phyloP scores from a whole-genome alignment of 768 basidiomycete species.

The Mycena alexandri region DNA sequence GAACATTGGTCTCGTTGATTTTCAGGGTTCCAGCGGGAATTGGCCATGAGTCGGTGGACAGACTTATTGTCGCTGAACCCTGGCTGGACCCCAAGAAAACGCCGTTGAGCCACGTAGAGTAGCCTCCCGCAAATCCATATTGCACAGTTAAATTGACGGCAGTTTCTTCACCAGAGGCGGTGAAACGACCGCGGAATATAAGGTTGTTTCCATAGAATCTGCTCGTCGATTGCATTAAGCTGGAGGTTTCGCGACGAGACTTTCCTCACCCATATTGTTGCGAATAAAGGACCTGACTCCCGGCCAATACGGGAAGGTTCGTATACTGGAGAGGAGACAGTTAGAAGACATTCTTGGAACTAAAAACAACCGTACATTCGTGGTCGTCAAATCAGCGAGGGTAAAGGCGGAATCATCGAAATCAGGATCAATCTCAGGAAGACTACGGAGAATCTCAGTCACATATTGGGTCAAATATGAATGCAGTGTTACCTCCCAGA shows the following conservation, averaged over 20 bases:
- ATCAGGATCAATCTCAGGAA: slow-evolving; percentile 60
- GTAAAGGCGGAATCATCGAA: slow-evolving; percentile 66
- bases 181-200: slow-evolving; percentile 68
- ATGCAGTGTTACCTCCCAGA: slow-evolving; percentile 62
- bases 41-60: slow-evolving; percentile 57
- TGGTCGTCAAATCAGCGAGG: slow-evolving; percentile 56
- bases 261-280: slow-evolving; percentile 63
- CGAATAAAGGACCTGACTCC: slow-evolving; percentile 60
- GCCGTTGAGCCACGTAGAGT: slow-evolving; percentile 64
- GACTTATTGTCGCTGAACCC: slow-evolving; percentile 57
- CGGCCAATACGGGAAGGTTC: slow-evolving; percentile 60
- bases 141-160: slow-evolving; percentile 61
- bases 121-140: slow-evolving; percentile 65
- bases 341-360: background rate
- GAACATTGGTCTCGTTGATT: slow-evolving; percentile 56
- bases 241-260: slow-evolving; percentile 28
- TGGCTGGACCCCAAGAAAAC: slow-evolving; percentile 63
- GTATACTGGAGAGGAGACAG: slow-evolving; percentile 56
- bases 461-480: no score
- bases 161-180: slow-evolving; percentile 61
- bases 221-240: slow-evolving; percentile 36
- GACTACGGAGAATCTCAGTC: no score
- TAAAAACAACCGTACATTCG: slow-evolving; percentile 53
- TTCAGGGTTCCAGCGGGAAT: slow-evolving; percentile 52
- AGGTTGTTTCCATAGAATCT: slow-evolving; percentile 67